A percentile compares a stretch with the other conserved stretches of the same genome.
These are phyloP conservation scores for Calonectria hongkongensis DNA, from an alignment of 2,329 filamentous ascomycete species.

Conservation along the genomic window DNA sequence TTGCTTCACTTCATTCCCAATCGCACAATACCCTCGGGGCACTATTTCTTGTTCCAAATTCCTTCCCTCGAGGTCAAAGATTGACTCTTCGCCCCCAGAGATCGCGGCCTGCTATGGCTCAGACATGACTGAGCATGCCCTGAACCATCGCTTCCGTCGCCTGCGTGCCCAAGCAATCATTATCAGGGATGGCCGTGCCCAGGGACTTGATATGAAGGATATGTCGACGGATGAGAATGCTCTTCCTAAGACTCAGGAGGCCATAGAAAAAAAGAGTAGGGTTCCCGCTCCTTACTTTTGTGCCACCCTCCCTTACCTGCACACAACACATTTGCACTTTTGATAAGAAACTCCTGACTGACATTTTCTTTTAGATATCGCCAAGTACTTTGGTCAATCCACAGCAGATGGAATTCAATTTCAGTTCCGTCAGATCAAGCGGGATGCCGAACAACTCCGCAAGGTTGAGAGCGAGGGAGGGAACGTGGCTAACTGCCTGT, in stretches of 20 bases:
- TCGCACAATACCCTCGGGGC: background rate
- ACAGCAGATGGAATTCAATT: conserved; percentile 76
- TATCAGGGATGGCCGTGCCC: conserved; percentile 59
- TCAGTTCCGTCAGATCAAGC: conserved; percentile 75
- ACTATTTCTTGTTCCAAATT: conserved; percentile 26
- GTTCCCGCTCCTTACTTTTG: background rate
- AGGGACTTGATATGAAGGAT: conserved; percentile 65
- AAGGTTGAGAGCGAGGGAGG: conserved; percentile 65
- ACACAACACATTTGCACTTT: background rate
- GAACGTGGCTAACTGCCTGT: conserved; percentile 66
- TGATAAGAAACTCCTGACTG: background rate
- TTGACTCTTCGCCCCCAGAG: conserved; percentile 63
- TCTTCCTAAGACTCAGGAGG: conserved; percentile 62
- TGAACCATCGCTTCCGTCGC: conserved; percentile 72
- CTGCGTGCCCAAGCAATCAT: conserved; percentile 65
- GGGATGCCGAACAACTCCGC: conserved; percentile 69
- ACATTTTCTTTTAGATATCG: conserved; percentile 69
- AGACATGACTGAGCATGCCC: conserved; percentile 67
- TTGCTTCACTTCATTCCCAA: background rate
- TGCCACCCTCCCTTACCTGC: background rate
- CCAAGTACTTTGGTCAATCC: conserved; percentile 76
- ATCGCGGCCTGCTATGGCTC: conserved; percentile 69
- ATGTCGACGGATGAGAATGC: conserved; percentile 60
- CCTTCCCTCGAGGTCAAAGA: conserved; percentile 51
- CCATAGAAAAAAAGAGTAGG: conserved; percentile 65